A percentile compares a stretch with the other conserved stretches of the same genome.
Conservation (phyloP, 2,329 filamentous ascomycete species). For the Microcyclospora tardicrescens region DNA sequence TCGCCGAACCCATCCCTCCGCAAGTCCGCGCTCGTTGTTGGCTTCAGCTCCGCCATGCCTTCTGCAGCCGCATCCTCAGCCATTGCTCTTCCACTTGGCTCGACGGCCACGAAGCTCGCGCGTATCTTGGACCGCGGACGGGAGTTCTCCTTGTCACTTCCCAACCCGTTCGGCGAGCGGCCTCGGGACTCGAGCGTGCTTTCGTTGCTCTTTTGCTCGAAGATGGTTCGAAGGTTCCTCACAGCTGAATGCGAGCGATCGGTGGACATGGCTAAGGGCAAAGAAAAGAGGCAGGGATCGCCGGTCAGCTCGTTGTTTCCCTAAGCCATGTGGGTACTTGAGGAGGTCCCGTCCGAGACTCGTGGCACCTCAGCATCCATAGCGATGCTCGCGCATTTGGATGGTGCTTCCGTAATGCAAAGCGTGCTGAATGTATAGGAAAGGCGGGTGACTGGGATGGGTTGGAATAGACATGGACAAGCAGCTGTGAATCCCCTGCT, state of each 20-base stretch:
- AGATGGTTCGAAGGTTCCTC: slow-evolving; percentile 37
- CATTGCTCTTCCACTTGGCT: slow-evolving; percentile 15
- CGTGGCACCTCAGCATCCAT: too few species aligned
- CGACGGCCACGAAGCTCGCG: slow-evolving; percentile 37
- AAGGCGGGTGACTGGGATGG: too few species aligned
- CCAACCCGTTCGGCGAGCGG: slow-evolving; percentile 28
- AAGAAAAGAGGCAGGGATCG: neutral
- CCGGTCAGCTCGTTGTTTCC: too few species aligned
- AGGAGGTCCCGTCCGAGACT: too few species aligned
- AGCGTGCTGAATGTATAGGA: too few species aligned
- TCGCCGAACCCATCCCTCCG: slow-evolving; percentile 29
- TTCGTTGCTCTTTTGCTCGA: slow-evolving; percentile 28
- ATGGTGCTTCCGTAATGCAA: too few species aligned
- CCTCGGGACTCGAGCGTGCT: slow-evolving; percentile 23
- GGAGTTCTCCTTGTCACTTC: slow-evolving; percentile 15
- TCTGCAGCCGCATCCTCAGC: slow-evolving; percentile 1
- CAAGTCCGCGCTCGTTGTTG: slow-evolving; percentile 12
- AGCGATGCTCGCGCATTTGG: too few species aligned
- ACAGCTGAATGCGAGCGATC: slow-evolving; percentile 29
- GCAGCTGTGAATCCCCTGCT: too few species aligned
- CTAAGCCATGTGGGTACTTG: too few species aligned
- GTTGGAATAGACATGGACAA: too few species aligned
- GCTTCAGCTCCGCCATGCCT: slow-evolving; percentile 8
- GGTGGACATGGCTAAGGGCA: slow-evolving; percentile 31
- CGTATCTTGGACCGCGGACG: slow-evolving; percentile 32